Conservation (phyloP, 148 eudicot species). For the Suaeda aralocaspica region DNA sequence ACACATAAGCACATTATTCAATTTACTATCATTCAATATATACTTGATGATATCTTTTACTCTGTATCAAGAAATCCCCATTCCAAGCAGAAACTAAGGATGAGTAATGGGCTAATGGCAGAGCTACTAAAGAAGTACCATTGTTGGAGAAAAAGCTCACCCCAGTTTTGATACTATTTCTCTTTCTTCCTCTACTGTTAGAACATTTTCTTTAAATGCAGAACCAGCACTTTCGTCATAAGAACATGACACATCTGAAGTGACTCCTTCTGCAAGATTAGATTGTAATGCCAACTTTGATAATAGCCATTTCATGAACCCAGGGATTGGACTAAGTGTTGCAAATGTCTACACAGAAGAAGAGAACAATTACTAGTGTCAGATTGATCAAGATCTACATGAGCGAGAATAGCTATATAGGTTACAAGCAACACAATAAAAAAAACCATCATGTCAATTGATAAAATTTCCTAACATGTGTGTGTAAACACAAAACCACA, state of each 20-base stretch:
- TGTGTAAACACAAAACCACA: no score
- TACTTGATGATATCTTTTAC: background rate
- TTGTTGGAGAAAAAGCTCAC: constrained; percentile 38
- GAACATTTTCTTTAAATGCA: constrained; percentile 65
- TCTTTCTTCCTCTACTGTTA: constrained; percentile 60
- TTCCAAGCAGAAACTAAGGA: background rate
- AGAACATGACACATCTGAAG: constrained; percentile 21
- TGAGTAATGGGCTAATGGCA: constrained; percentile 3
- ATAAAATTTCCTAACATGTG: background rate
- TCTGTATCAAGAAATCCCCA: background rate
- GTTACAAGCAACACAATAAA: background rate
- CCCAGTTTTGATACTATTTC: constrained; percentile 50
- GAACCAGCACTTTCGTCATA: constrained; percentile 41
- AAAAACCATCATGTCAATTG: background rate
- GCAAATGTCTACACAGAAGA: constrained; percentile 58
- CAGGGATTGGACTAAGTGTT: constrained; percentile 96
- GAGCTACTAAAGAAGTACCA: background rate
- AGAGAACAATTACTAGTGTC: background rate
- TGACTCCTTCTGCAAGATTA: constrained; percentile 40
- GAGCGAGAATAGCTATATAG: background rate
- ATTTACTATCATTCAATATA: background rate
- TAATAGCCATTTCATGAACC: constrained; percentile 86
- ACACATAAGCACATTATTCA: background rate
- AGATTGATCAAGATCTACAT: constrained; percentile 1
- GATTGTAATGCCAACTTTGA: constrained; percentile 72